Evolutionary conservation across 73 alveolate genomes (phyloP), one percentile per base, ranked within the genome.

Genomic region (Paraurostyla sp.): DNA sequence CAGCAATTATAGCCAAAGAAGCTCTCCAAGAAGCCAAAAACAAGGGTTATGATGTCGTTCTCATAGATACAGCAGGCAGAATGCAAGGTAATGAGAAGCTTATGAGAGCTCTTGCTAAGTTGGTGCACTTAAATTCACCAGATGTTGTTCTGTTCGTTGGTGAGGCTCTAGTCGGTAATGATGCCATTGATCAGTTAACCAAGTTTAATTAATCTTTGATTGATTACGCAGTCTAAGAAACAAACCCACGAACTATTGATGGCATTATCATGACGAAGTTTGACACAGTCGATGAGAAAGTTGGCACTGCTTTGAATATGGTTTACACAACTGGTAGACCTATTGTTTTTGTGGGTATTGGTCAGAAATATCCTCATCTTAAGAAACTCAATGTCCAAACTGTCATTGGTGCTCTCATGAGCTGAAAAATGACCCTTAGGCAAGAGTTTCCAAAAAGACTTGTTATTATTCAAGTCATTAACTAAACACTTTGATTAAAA

Each of bases 251-350:
- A 54, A 98, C 98, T 45, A 98, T 99, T 82, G 99, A 99, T 90
- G 99, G 99, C 40, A 98, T 99, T 69, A 85, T 99, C 54, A 89
- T 99, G 81, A 97, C 99, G 62, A 99, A 99, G 85, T 99, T 98
- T 89, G 99, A 99, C 91, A 98, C 99, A 54, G 99, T 99, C 49
- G 99, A 99, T 88, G 99, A 98, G 93, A 99, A 99, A 92, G 99
- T 99, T 27, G 99, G 99, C 27, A 99, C 99, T 33, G 99, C 99
- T 27, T 89, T 99, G 75, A 94, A 99, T 42, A 97, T 98, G 99
- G 99, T 98, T 48, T 99, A 98, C 87, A 93, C 99, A n/a, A 98
- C 99, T 36, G 99, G 99, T 49, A 91, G 98, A 92, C 99, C 99
- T n/a, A 97, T 99, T 54, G 98, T 99, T 51, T 99, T 97, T 88